phyloP scores from a whole-genome alignment of 768 basidiomycete species.

The Postia placenta region DNA sequence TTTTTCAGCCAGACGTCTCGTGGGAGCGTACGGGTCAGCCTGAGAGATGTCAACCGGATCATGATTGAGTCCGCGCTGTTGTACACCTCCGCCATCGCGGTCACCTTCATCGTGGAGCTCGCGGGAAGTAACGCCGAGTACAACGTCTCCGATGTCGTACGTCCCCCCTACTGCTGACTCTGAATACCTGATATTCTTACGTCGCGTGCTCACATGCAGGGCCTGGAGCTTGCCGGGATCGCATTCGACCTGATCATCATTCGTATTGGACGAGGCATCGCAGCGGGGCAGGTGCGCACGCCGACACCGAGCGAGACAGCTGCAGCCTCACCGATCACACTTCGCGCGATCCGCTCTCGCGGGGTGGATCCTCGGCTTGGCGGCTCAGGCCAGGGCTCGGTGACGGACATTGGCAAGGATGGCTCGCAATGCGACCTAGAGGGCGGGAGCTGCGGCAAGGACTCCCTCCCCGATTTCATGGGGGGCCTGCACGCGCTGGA shows the following conservation, averaged over 20 bases:
- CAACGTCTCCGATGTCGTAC: background rate
- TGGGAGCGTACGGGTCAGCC: background rate
- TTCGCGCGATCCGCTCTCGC: background rate
- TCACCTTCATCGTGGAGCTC: background rate
- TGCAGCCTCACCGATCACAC: background rate
- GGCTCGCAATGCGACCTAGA: background rate
- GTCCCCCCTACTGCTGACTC: background rate
- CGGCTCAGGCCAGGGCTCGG: background rate
- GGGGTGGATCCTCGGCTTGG: background rate
- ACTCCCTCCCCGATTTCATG: background rate
- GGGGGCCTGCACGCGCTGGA: background rate
- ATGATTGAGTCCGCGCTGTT: background rate
- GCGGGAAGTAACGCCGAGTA: background rate
- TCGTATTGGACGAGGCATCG: background rate
- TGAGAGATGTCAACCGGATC: background rate
- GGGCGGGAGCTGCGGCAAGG: background rate
- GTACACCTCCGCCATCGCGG: background rate
- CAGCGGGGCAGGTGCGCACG: background rate
- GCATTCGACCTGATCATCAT: conserved; percentile 4
- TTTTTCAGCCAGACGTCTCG: background rate
- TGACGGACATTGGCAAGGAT: background rate
- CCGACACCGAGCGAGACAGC: background rate
- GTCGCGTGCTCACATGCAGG: too few species aligned
- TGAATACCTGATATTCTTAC: too few species aligned
- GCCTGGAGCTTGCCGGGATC: conserved; percentile 1